Conservation (phyloP, 768 basidiomycete genomes). For the Strobilomyces confusus region DNA sequence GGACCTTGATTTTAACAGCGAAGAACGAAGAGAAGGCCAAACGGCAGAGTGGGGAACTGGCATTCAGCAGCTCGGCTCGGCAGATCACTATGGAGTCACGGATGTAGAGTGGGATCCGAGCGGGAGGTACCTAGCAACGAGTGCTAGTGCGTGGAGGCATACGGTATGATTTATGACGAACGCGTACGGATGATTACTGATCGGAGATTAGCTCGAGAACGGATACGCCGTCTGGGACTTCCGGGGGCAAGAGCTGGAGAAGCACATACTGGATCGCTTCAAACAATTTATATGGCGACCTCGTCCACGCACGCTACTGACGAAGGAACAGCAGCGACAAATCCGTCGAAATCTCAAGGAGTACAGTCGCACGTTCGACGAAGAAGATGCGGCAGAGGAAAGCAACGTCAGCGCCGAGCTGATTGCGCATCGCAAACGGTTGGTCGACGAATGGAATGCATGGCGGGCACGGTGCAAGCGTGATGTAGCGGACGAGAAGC, state of each 20-base stretch:
- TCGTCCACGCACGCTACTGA: slow-evolving; percentile 82
- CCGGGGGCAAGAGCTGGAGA: slow-evolving; percentile 91
- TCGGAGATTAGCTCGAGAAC: slow-evolving; percentile 73
- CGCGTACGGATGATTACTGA: slow-evolving; percentile 7
- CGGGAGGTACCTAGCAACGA: slow-evolving; percentile 89
- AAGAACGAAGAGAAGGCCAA: slow-evolving; percentile 46
- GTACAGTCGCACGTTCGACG: slow-evolving; percentile 88
- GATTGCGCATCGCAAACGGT: slow-evolving; percentile 80
- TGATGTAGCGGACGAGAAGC: slow-evolving; percentile 56
- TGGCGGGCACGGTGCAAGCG: slow-evolving; percentile 78
- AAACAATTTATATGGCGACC: slow-evolving; percentile 99
- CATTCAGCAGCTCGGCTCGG: slow-evolving; percentile 79
- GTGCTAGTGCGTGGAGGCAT: slow-evolving; percentile 93
- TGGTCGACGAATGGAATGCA: slow-evolving; percentile 99
- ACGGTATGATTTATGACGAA: slow-evolving; percentile 52
- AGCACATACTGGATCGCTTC: slow-evolving; percentile 87
- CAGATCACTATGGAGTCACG: slow-evolving; percentile 96
- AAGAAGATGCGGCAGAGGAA: slow-evolving; percentile 95
- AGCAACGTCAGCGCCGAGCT: slow-evolving; percentile 93
- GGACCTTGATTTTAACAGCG: slow-evolving; percentile 90
- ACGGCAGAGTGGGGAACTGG: slow-evolving; percentile 75
- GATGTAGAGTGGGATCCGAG: slow-evolving; percentile 99
- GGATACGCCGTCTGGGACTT: slow-evolving; percentile 98
- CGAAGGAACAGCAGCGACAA: slow-evolving; percentile 82
- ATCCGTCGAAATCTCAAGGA: slow-evolving; percentile 89